Percentiles rank a stretch among this genome's conserved stretches.
Conservation (phyloP, 1,284 basidiomycete genomes). For the Rhodotorula sp. region DNA sequence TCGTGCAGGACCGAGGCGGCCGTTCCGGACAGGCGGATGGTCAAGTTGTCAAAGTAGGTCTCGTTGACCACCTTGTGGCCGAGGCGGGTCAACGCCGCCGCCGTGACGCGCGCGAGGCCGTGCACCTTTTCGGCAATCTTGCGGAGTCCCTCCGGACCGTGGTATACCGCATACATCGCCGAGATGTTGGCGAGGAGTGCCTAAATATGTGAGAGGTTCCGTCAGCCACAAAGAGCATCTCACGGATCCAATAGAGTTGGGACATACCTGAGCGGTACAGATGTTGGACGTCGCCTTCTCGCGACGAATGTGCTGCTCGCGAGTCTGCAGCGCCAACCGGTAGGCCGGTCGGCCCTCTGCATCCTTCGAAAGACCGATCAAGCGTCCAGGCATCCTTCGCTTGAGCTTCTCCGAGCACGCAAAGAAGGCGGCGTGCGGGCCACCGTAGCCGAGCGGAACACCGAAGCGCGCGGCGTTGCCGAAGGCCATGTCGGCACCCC, state of each 20-base stretch:
- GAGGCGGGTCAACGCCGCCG: slow-evolving; percentile 64
- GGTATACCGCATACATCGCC: slow-evolving; percentile 87
- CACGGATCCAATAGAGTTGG: neutral
- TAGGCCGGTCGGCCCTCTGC: slow-evolving; percentile 81
- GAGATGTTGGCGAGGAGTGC: slow-evolving; percentile 95
- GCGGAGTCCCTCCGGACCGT: slow-evolving; percentile 81
- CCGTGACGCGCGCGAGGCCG: slow-evolving; percentile 78
- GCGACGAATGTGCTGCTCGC: slow-evolving; percentile 93
- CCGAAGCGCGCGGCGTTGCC: slow-evolving; percentile 96
- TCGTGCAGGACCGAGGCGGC: slow-evolving; percentile 68
- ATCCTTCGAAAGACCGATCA: slow-evolving; percentile 89
- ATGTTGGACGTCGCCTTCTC: slow-evolving; percentile 66
- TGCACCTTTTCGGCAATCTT: slow-evolving; percentile 89
- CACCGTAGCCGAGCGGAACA: slow-evolving; percentile 52
- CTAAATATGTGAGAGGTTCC: too few species aligned
- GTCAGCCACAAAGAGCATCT: neutral
- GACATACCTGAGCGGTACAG: slow-evolving; percentile 29
- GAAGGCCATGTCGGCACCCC: slow-evolving; percentile 94
- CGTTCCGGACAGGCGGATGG: slow-evolving; percentile 64
- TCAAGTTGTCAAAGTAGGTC: slow-evolving; percentile 88
- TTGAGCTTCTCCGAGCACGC: slow-evolving; percentile 89
- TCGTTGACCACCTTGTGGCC: slow-evolving; percentile 68
- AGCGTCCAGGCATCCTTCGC: slow-evolving; percentile 92
- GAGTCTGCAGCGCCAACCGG: slow-evolving; percentile 88
- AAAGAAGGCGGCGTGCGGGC: slow-evolving; percentile 67